Conservation (phyloP, 306 rosid species). For the Clitoria ternatea region DNA sequence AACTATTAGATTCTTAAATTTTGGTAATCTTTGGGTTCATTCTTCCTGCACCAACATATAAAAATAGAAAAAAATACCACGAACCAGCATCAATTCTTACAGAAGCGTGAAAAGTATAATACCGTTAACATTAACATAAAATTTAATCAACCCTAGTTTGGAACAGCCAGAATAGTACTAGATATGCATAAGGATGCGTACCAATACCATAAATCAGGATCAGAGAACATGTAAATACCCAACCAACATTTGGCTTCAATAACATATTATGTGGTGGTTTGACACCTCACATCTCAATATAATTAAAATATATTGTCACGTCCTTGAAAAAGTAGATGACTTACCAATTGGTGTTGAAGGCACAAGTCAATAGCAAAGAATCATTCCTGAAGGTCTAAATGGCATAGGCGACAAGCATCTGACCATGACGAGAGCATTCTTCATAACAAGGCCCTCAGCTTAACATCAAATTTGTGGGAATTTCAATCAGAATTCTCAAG, state of each 20-base stretch:
- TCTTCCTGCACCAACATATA: not conserved
- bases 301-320: not conserved
- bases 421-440: not conserved
- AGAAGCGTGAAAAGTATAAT: too few relatives aligned
- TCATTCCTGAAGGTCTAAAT: not conserved
- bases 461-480: not conserved
- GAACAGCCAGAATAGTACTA: too few relatives aligned
- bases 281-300: not conserved
- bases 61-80: conserved; percentile 7
- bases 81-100: not conserved
- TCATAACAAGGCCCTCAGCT: not conserved
- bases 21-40: not conserved
- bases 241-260: not conserved
- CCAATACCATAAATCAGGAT: too few relatives aligned
- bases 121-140: too few relatives aligned
- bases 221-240: not conserved
- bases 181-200: too few relatives aligned
- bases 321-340: not conserved
- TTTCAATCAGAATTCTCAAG: not conserved
- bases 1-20: not conserved
- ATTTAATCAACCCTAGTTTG: too few relatives aligned
- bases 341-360: not conserved
- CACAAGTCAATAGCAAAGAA: not conserved
- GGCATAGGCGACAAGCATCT: not conserved
- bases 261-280: conserved; percentile 4